Conservation (phyloP, 2,329 filamentous ascomycete species). For the Pseudogymnoascus sp. region DNA sequence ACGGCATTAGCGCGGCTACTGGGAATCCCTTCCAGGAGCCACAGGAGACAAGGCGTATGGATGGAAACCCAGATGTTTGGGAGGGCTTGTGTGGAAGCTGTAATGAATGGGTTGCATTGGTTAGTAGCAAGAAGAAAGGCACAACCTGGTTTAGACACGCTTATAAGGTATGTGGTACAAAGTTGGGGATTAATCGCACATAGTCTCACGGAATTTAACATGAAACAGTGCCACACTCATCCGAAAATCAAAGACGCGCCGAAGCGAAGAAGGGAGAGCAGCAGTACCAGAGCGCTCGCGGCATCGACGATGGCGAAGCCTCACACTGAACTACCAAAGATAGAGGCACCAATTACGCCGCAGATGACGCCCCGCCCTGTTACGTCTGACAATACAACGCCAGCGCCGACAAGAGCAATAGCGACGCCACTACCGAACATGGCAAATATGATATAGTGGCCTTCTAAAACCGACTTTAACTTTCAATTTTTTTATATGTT, state of each 20-base stretch:
- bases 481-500: background rate
- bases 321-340: conserved; percentile 25
- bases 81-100: conserved; percentile 72
- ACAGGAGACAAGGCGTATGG: conserved; percentile 64
- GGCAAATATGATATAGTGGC: conserved; percentile 1
- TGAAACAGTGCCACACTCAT: conserved; percentile 57
- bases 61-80: conserved; percentile 74
- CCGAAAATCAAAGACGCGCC: conserved; percentile 63
- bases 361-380: conserved; percentile 33
- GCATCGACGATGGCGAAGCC: conserved; percentile 38
- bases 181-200: background rate
- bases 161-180: conserved; percentile 57
- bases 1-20: conserved; percentile 76
- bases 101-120: conserved; percentile 71
- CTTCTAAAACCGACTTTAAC: background rate
- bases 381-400: conserved; percentile 34
- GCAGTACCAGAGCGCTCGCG: conserved; percentile 33
- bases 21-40: conserved; percentile 72
- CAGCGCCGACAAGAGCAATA: background rate
- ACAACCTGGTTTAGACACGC: conserved; percentile 87
- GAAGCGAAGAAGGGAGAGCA: conserved; percentile 58
- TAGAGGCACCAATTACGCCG: conserved; percentile 38
- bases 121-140: conserved; percentile 86
- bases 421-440: background rate
- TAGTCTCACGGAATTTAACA: conserved; percentile 11